Percentiles rank a stretch among this genome's conserved stretches.
These are phyloP conservation scores for Helminthosporium solani DNA, from an alignment of 2,329 filamentous ascomycete genomes.

Conservation along the genomic window DNA sequence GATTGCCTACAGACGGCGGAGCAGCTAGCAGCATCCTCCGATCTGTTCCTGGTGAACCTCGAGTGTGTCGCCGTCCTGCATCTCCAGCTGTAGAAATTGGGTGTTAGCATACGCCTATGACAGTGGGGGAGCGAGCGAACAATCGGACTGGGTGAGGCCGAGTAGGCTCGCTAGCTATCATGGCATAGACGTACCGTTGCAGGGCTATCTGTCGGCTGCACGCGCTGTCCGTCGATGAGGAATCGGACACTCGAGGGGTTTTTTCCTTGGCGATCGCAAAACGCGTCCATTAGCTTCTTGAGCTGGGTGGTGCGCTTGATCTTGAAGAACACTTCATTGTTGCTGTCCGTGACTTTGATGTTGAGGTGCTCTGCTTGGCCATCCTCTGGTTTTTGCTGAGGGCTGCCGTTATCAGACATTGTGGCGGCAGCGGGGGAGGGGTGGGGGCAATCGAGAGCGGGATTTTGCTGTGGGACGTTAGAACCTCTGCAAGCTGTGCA, in stretches of 20 bases:
- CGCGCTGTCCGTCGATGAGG: constrained; percentile 91
- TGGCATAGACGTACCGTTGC: constrained; percentile 80
- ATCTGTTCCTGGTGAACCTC: constrained; percentile 99
- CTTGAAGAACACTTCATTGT: constrained; percentile 99
- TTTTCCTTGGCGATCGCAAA: constrained; percentile 96
- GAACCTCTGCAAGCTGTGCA: constrained; percentile 1
- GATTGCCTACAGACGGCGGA: too few species aligned
- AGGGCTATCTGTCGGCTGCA: constrained; percentile 84
- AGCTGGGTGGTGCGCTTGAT: constrained; percentile 96
- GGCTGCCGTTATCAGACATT: constrained; percentile 48
- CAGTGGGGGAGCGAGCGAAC: too few species aligned
- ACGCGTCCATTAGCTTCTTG: constrained; percentile 97
- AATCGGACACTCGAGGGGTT: constrained; percentile 81
- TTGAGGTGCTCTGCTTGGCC: constrained; percentile 79
- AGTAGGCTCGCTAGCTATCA: constrained; percentile 52
- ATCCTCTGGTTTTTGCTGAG: constrained; percentile 48
- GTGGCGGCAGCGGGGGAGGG: constrained; percentile 3
- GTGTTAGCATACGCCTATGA: constrained; percentile 13
- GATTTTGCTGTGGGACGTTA: background rate
- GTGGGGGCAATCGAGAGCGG: background rate
- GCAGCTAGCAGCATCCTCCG: constrained; percentile 62
- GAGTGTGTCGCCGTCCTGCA: constrained; percentile 92
- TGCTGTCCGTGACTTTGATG: constrained; percentile 99
- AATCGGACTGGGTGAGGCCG: too few species aligned
- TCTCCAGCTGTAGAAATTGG: constrained; percentile 70